Evolutionary conservation across 495 filamentous ascomycete genomes (phyloP).

Genomic region (Daldinia grandis): DNA sequence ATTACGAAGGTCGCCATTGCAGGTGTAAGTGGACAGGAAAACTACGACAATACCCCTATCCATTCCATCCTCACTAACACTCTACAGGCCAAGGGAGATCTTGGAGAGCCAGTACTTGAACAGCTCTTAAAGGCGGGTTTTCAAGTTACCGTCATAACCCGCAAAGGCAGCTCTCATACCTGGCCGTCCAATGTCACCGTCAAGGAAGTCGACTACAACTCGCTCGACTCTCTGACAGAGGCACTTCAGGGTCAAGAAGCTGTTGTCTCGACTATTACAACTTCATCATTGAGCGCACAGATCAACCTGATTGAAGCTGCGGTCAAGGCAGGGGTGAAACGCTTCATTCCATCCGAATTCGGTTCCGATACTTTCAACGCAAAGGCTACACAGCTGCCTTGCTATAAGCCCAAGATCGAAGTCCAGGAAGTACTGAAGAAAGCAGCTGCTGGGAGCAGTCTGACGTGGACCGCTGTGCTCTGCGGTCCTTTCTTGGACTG

Average conservation of each 20-base stretch:
- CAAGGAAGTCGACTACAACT: slow-evolving; percentile 58
- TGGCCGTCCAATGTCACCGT: slow-evolving; percentile 50
- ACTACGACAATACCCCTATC: background rate
- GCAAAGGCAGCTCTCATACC: slow-evolving; percentile 46
- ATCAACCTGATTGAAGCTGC: slow-evolving; percentile 59
- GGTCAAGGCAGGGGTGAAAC: slow-evolving; percentile 58
- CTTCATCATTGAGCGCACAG: slow-evolving; percentile 43
- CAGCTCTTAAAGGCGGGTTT: slow-evolving; percentile 58
- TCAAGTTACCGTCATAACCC: slow-evolving; percentile 61
- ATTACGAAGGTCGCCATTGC: slow-evolving; percentile 54
- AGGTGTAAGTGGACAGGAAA: slow-evolving; percentile 45
- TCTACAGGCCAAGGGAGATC: slow-evolving; percentile 52
- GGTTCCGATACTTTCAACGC: slow-evolving; percentile 55
- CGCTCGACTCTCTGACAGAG: slow-evolving; percentile 53
- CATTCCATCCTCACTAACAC: background rate
- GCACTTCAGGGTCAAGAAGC: slow-evolving; percentile 60
- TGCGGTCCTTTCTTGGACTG: slow-evolving; percentile 62
- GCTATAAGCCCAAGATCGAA: slow-evolving; percentile 57
- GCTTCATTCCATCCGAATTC: slow-evolving; percentile 65
- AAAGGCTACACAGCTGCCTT: slow-evolving; percentile 46
- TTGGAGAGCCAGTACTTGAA: slow-evolving; percentile 60
- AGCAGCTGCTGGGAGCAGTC: slow-evolving; percentile 43
- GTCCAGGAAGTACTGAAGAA: slow-evolving; percentile 54
- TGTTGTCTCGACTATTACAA: slow-evolving; percentile 50
- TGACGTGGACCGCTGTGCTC: slow-evolving; percentile 57